Evolutionary conservation across 257 asterid species (phyloP).

Genomic region (Eustoma russellianum): DNA sequence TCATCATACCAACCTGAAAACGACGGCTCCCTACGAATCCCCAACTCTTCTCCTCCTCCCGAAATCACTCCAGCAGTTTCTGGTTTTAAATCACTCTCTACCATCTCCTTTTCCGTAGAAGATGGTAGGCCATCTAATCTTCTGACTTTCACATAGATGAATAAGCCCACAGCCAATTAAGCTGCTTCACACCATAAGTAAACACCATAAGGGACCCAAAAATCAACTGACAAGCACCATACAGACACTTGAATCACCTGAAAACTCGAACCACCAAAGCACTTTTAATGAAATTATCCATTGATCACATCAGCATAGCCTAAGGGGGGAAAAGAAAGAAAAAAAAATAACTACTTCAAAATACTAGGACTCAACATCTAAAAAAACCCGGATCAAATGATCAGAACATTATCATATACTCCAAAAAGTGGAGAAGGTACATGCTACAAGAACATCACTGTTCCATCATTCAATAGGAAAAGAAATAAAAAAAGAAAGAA

Average conservation of each 20-base stretch:
- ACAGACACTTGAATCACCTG: background rate
- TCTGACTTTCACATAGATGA: background rate
- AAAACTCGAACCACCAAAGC: constrained; percentile 3
- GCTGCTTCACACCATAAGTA: background rate
- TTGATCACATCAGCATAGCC: background rate
- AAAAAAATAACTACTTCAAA: background rate
- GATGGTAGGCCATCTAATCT: constrained; percentile 16
- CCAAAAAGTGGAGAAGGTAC: no score
- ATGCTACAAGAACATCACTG: no score
- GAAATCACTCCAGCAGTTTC: constrained; percentile 22
- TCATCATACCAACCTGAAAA: constrained; percentile 77
- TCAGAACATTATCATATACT: no score
- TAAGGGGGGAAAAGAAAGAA: no score
- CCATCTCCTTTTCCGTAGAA: constrained; percentile 38
- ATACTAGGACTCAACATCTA: background rate
- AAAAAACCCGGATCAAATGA: no score
- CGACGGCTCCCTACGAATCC: constrained; percentile 48
- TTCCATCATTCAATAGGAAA: no score
- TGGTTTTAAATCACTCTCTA: constrained; percentile 25
- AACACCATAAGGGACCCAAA: background rate
- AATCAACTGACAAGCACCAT: constrained; percentile 5
- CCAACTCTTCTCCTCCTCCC: constrained; percentile 14
- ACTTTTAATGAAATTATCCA: background rate
- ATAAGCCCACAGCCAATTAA: background rate
- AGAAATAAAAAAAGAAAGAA: no score